A percentile compares a stretch with the other conserved stretches of the same genome.
Evolutionary conservation across 768 basidiomycete species (phyloP).

Genomic region (Xanthoconium purpureum): DNA sequence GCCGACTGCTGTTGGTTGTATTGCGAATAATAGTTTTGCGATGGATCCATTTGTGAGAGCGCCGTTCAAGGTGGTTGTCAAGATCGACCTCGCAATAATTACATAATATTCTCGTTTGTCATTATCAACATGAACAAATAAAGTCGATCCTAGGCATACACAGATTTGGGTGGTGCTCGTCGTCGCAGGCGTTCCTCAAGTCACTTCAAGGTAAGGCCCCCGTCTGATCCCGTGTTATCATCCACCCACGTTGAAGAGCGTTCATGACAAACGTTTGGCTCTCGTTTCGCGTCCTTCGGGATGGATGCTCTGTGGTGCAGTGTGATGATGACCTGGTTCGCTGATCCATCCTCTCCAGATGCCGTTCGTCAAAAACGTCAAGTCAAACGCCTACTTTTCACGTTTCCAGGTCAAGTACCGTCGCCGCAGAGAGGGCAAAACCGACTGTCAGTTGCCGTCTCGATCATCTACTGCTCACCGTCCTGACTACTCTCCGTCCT

Average conservation of each 20-base stretch:
- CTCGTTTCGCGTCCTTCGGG: slow-evolving; percentile 8
- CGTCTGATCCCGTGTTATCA: neutral
- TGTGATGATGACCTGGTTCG: slow-evolving; percentile 26
- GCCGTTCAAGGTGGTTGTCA: neutral
- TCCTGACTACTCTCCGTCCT: slow-evolving; percentile 11
- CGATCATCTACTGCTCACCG: neutral
- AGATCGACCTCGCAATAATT: neutral
- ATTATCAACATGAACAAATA: slow-evolving; percentile 32
- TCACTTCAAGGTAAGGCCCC: slow-evolving; percentile 40
- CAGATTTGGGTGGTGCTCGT: slow-evolving; percentile 15
- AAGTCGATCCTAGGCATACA: slow-evolving; percentile 9
- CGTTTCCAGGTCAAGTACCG: slow-evolving; percentile 99
- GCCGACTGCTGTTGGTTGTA: slow-evolving; percentile 52
- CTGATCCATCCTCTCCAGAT: slow-evolving; percentile 43
- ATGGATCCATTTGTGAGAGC: slow-evolving; percentile 26
- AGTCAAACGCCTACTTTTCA: slow-evolving; percentile 97
- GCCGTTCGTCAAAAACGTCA: slow-evolving; percentile 98
- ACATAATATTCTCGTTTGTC: slow-evolving; percentile 9
- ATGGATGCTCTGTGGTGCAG: slow-evolving; percentile 30
- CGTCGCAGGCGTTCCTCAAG: slow-evolving; percentile 32
- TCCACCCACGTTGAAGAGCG: neutral
- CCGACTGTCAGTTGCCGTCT: slow-evolving; percentile 71
- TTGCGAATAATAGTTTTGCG: slow-evolving; percentile 46
- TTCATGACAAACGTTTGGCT: neutral
- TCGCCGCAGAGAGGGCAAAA: slow-evolving; percentile 96